These are phyloP conservation scores for Phytophthora macrochlamydospora DNA, from an alignment of 352 stramenopile genomes.

Conservation along the genomic window DNA sequence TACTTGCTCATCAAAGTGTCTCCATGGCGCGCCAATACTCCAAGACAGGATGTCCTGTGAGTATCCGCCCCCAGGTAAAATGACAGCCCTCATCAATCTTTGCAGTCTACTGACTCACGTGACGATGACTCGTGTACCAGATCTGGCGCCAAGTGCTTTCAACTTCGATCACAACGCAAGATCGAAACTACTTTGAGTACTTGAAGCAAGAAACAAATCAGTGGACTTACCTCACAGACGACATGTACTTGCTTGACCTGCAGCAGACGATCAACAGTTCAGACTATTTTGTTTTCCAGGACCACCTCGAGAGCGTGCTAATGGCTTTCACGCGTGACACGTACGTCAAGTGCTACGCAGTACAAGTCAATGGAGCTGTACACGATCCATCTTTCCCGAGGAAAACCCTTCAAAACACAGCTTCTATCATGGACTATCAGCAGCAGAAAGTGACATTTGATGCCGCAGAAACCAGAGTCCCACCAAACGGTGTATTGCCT, in stretches of 20 bases:
- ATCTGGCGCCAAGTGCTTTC: slow-evolving; percentile 69
- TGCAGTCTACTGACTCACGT: neutral
- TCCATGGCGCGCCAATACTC: slow-evolving; percentile 79
- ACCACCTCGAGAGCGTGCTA: slow-evolving; percentile 69
- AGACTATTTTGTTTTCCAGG: slow-evolving; percentile 87
- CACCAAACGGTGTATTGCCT: slow-evolving; percentile 72
- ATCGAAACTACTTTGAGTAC: slow-evolving; percentile 52
- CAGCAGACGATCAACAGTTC: slow-evolving; percentile 76
- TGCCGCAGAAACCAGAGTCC: slow-evolving; percentile 31
- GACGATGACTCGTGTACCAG: slow-evolving; percentile 12
- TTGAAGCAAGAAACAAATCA: slow-evolving; percentile 41
- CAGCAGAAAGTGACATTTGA: slow-evolving; percentile 1
- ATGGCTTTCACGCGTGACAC: slow-evolving; percentile 76
- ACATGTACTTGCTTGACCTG: slow-evolving; percentile 85
- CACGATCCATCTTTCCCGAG: slow-evolving; percentile 9
- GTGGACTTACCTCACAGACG: slow-evolving; percentile 67
- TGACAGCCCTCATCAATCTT: slow-evolving; percentile 2
- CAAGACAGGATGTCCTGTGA: slow-evolving; percentile 73
- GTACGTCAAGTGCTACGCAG: slow-evolving; percentile 45
- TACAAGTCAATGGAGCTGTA: slow-evolving; percentile 61
- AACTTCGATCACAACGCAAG: slow-evolving; percentile 35
- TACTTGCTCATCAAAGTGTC: slow-evolving; percentile 62
- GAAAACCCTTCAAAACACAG: neutral
- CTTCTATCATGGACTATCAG: neutral
- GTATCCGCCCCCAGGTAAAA: slow-evolving; percentile 54